Conservation (phyloP, 1,284 basidiomycete species). For the Trichosporon coremiiforme region DNA sequence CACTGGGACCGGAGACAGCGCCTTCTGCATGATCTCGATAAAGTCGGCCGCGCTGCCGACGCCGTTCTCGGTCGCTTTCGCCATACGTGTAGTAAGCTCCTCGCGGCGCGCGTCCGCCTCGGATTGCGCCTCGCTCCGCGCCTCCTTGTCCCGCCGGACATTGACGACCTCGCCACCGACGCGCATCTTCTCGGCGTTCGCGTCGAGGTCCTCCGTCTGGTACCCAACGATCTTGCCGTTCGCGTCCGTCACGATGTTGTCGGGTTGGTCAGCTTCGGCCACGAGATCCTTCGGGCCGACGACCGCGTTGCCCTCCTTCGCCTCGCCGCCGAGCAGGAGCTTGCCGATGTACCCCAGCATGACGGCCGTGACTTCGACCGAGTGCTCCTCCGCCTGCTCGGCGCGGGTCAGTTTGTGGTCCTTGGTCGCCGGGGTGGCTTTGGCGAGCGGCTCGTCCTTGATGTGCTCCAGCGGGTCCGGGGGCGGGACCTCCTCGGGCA, state of each 20-base stretch:
- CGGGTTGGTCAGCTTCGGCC: conserved; percentile 19
- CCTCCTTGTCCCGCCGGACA: conserved; percentile 38
- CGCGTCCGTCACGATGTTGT: conserved; percentile 25
- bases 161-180: conserved; percentile 45
- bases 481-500: conserved; percentile 53
- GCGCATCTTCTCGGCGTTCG: conserved; percentile 31
- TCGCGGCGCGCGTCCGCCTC: conserved; percentile 57
- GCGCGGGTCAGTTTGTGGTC: conserved; percentile 51
- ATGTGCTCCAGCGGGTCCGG: background rate
- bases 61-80: conserved; percentile 54
- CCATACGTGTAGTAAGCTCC: conserved; percentile 53
- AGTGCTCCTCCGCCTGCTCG: conserved; percentile 58
- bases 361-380: conserved; percentile 55
- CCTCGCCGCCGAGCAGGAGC: conserved; percentile 44
- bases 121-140: conserved; percentile 48
- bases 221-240: conserved; percentile 20
- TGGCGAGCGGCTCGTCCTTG: background rate
- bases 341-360: conserved; percentile 52
- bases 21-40: conserved; percentile 55
- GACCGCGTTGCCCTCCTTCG: conserved; percentile 49
- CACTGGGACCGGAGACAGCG: conserved; percentile 52
- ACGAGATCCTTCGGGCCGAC: conserved; percentile 21
- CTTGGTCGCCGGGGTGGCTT: background rate
- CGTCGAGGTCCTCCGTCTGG: background rate
- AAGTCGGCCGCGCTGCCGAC: conserved; percentile 55